Percentiles rank a stretch among this genome's conserved stretches.
These are phyloP conservation scores for Pestalotiopsis sp. DNA, from an alignment of 2,329 filamentous ascomycete species.

Conservation along the genomic window DNA sequence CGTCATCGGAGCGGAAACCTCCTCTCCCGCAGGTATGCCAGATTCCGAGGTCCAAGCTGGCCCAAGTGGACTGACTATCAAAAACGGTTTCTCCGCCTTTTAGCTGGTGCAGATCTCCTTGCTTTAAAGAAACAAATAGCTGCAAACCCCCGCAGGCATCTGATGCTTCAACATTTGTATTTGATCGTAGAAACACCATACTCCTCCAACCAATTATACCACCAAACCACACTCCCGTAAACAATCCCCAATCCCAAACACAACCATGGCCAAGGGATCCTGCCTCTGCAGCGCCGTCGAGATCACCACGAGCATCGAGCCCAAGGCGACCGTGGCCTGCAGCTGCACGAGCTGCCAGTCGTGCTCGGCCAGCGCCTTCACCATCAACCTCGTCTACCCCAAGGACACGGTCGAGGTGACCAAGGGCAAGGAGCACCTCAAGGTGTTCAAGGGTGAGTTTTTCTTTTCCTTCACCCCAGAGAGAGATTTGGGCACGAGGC, in stretches of 20 bases:
- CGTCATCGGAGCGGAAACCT: neutral
- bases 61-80: neutral
- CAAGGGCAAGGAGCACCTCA: slow-evolving; percentile 12
- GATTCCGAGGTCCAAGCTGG: neutral
- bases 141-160: no score
- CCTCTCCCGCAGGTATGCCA: neutral
- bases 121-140: no score
- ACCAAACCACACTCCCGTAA: neutral
- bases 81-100: no score
- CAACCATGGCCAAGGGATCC: slow-evolving; percentile 6
- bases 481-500: no score
- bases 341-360: slow-evolving; percentile 15
- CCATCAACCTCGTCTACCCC: slow-evolving; percentile 14
- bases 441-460: slow-evolving; percentile 7
- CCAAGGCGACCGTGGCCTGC: slow-evolving; percentile 11
- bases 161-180: no score
- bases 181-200: no score
- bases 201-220: neutral
- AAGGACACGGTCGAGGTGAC: slow-evolving; percentile 12
- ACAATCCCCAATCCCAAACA: neutral
- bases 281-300: slow-evolving; percentile 14
- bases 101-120: no score
- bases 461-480: no score
- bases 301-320: slow-evolving; percentile 11
- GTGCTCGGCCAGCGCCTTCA: slow-evolving; percentile 9